phyloP scores from a whole-genome alignment of 108 stramenopile species.

The Thalassiosira profunda region DNA sequence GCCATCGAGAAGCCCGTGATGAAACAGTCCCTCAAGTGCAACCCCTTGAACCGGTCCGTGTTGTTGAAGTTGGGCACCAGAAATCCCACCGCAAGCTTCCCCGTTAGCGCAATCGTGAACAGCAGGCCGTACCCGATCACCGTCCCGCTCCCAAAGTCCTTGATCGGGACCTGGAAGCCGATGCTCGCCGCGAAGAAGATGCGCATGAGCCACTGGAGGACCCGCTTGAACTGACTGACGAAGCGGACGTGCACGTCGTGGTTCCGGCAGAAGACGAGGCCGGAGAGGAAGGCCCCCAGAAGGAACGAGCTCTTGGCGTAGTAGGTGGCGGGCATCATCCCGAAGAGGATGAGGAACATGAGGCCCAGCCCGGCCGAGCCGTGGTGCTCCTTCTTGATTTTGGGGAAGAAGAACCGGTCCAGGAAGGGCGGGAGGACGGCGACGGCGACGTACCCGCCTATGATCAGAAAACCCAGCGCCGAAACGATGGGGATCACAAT shows the following conservation, averaged over 20 bases:
- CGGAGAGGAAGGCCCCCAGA: conserved; percentile 69
- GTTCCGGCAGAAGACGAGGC: conserved; percentile 74
- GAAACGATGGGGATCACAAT: conserved; percentile 73
- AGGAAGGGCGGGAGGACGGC: conserved; percentile 60
- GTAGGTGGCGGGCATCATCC: conserved; percentile 55
- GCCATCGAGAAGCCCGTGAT: conserved; percentile 81
- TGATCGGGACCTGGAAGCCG: conserved; percentile 81
- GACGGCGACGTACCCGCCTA: conserved; percentile 79
- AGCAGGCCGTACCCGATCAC: conserved; percentile 78
- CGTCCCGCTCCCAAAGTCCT: conserved; percentile 57
- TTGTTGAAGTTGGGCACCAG: conserved; percentile 85
- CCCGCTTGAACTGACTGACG: conserved; percentile 79
- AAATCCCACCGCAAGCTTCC: conserved; percentile 82
- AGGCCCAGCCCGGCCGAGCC: conserved; percentile 61
- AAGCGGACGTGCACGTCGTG: conserved; percentile 66
- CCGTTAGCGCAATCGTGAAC: conserved; percentile 64
- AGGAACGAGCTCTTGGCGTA: conserved; percentile 66
- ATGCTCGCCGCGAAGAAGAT: conserved; percentile 88
- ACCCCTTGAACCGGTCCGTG: conserved; percentile 46
- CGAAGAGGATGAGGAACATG: conserved; percentile 54
- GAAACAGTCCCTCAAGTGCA: conserved; percentile 66
- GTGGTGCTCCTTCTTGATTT: conserved; percentile 31
- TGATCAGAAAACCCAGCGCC: conserved; percentile 64
- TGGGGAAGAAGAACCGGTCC: conserved; percentile 40
- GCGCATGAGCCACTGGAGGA: conserved; percentile 88